Percentiles rank a stretch among this genome's conserved stretches.
Conservation (phyloP, 139 green algal species). For the Chlamydomonas urium region DNA sequence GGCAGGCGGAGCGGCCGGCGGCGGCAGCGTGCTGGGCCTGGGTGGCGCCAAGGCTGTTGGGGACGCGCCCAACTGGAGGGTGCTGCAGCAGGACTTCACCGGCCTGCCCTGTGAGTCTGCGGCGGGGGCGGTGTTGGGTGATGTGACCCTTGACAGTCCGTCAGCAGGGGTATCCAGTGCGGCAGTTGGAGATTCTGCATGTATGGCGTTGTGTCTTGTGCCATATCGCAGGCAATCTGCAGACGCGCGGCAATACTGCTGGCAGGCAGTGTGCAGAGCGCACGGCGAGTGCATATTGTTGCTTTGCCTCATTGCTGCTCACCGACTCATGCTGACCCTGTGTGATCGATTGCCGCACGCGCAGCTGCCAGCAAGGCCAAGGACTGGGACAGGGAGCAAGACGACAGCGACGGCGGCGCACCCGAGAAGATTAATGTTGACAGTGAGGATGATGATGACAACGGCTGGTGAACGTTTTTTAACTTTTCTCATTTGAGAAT, state of each 20-base stretch:
- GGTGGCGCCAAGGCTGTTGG: conserved; percentile 1
- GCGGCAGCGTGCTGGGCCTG: conserved; percentile 25
- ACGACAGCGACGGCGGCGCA: conserved; percentile 29
- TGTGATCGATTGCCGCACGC: background rate
- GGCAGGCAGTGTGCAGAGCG: too few species aligned
- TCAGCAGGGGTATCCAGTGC: too few species aligned
- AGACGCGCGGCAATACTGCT: too few species aligned
- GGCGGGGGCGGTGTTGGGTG: too few species aligned
- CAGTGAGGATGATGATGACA: conserved; percentile 21
- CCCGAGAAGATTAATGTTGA: conserved; percentile 11
- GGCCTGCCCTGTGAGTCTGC: conserved; percentile 37
- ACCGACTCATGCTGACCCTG: background rate
- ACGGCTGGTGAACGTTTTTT: conserved; percentile 30
- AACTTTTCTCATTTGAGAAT: too few species aligned
- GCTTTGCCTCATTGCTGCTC: too few species aligned
- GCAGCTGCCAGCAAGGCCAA: conserved; percentile 63
- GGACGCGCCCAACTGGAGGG: conserved; percentile 55
- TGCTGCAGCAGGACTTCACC: conserved; percentile 66
- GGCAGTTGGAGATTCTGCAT: too few species aligned
- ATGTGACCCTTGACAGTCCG: too few species aligned
- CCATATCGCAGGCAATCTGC: too few species aligned
- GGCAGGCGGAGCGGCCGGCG: conserved; percentile 5
- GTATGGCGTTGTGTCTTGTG: too few species aligned
- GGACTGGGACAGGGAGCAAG: conserved; percentile 72
- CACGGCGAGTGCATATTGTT: too few species aligned